Percentiles rank a stretch among this genome's conserved stretches.
phyloP scores from a whole-genome alignment of 2,329 filamentous ascomycete genomes.

The Scorias spongiosa region DNA sequence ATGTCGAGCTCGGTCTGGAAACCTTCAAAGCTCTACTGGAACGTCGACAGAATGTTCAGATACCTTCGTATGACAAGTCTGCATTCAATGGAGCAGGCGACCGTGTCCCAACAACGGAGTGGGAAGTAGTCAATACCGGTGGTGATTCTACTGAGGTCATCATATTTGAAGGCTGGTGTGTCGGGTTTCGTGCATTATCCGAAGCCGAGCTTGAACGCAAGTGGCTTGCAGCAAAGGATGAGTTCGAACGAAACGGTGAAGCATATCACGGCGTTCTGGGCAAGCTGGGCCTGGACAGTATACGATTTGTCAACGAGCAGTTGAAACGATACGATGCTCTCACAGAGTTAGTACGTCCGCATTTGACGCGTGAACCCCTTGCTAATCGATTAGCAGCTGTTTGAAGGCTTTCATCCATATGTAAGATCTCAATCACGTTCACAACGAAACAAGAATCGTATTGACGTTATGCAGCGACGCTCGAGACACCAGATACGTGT shows the following conservation, averaged over 20 bases:
- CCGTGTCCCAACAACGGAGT: slow-evolving; percentile 46
- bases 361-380: background rate
- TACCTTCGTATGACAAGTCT: slow-evolving; percentile 77
- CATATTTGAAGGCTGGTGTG: slow-evolving; percentile 82
- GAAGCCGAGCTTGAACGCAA: slow-evolving; percentile 39
- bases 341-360: slow-evolving; percentile 29
- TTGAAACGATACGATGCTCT: slow-evolving; percentile 44
- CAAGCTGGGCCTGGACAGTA: slow-evolving; percentile 38
- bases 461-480: slow-evolving; percentile 39
- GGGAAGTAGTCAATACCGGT: slow-evolving; percentile 43
- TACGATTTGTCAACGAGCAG: slow-evolving; percentile 44
- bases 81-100: slow-evolving; percentile 63
- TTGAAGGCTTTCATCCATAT: slow-evolving; percentile 52
- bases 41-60: slow-evolving; percentile 35
- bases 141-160: slow-evolving; percentile 44
- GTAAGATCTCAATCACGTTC: slow-evolving; percentile 21
- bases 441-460: background rate
- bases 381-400: slow-evolving; percentile 23
- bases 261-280: slow-evolving; percentile 36
- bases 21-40: slow-evolving; percentile 47
- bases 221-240: slow-evolving; percentile 34
- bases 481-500: slow-evolving; percentile 58
- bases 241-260: slow-evolving; percentile 31
- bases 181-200: slow-evolving; percentile 60
- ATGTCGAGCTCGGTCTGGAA: slow-evolving; percentile 46